A percentile compares a stretch with the other conserved stretches of the same genome.
phyloP scores from a whole-genome alignment of 176 grass and related monocot genomes.

The Ensete ventricosum region DNA sequence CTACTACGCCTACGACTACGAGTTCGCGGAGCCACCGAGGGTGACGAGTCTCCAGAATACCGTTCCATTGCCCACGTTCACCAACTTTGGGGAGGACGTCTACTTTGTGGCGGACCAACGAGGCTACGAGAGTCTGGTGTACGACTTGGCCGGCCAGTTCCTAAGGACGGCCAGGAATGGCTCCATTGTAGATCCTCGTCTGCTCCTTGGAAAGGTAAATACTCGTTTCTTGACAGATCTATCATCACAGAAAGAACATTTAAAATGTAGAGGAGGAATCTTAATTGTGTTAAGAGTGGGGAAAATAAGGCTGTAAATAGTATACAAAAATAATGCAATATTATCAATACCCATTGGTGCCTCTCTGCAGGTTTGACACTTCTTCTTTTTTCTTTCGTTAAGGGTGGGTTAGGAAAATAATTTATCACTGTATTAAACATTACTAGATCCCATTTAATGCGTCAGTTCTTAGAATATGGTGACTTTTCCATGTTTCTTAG shows the following conservation, averaged over 20 bases:
- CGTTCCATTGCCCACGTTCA: constrained; percentile 30
- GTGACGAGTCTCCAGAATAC: constrained; percentile 60
- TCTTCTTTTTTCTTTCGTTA: too few species aligned
- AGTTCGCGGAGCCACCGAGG: constrained; percentile 51
- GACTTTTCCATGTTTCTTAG: too few species aligned
- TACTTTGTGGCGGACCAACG: constrained; percentile 55
- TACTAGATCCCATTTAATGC: too few species aligned
- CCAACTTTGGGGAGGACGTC: constrained; percentile 31
- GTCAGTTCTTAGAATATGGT: too few species aligned
- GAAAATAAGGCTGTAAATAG: too few species aligned
- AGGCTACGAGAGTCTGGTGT: constrained; percentile 38
- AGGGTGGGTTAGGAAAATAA: too few species aligned
- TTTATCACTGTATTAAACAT: too few species aligned
- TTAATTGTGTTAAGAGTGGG: too few species aligned
- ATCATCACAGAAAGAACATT: background rate
- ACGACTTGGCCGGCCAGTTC: constrained; percentile 40
- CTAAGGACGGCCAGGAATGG: constrained; percentile 27
- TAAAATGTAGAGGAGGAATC: too few species aligned
- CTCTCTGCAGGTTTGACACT: too few species aligned
- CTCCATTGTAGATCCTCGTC: constrained; percentile 27
- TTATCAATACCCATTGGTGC: too few species aligned
- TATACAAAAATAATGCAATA: too few species aligned
- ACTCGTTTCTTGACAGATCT: background rate
- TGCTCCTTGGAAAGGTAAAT: constrained; percentile 31
- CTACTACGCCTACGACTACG: constrained; percentile 49